Percentiles rank a stretch among this genome's conserved stretches.
Evolutionary conservation across 768 basidiomycete genomes (phyloP).

Genomic region (Calocybe gangraenosa): DNA sequence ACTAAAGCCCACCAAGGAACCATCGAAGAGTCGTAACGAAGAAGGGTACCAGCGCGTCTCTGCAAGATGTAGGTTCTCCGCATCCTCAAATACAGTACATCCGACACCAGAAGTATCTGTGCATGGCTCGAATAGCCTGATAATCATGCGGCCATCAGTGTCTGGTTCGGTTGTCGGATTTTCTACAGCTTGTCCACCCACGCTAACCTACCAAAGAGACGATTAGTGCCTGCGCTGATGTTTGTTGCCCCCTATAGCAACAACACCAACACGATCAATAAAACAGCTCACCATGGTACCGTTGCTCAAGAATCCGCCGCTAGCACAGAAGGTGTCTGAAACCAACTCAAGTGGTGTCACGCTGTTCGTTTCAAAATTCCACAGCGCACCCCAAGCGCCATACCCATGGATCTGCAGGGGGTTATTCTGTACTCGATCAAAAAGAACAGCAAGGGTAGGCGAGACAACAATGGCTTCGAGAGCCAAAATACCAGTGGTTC

Average conservation of each 20-base stretch:
- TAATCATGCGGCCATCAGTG: conserved; percentile 28
- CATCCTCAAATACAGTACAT: conserved; percentile 34
- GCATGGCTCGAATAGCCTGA: conserved; percentile 37
- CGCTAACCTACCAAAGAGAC: conserved; percentile 22
- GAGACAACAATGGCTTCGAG: conserved; percentile 24
- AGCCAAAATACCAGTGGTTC: conserved; percentile 21
- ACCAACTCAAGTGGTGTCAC: conserved; percentile 29
- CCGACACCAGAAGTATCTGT: conserved; percentile 20
- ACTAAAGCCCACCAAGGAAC: conserved; percentile 22
- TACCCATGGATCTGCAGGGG: conserved; percentile 36
- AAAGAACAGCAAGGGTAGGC: conserved; percentile 21
- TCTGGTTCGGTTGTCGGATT: conserved; percentile 20
- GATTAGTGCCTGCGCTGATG: neutral
- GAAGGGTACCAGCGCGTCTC: conserved; percentile 39
- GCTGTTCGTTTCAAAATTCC: conserved; percentile 35
- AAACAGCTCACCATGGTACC: conserved; percentile 24
- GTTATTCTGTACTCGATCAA: conserved; percentile 26
- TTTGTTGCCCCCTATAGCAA: neutral
- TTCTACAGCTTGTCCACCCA: conserved; percentile 26
- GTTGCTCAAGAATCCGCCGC: conserved; percentile 36
- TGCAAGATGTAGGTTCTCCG: conserved; percentile 26
- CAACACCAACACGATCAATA: neutral
- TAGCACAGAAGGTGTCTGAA: conserved; percentile 41
- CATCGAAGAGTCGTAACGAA: conserved; percentile 29
- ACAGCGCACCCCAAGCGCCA: conserved; percentile 41